Conservation (phyloP, 83 land plant species). For the Diphasiastrum complanatum region DNA sequence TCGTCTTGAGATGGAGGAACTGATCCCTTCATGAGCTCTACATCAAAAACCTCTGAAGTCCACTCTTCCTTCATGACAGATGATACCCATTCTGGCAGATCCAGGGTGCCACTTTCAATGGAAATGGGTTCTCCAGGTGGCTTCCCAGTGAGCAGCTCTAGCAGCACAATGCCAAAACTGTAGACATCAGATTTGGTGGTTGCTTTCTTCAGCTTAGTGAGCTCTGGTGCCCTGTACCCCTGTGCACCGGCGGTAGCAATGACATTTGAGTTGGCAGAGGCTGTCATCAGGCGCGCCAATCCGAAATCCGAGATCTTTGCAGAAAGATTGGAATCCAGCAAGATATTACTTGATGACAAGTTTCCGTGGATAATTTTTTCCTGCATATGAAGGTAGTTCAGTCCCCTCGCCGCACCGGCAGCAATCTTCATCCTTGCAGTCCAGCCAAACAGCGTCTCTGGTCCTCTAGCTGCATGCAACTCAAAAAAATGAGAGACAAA, state of each 20-base stretch:
- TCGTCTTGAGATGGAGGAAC: constrained; percentile 55
- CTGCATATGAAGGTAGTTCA: not conserved
- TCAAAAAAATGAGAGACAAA: too few species aligned
- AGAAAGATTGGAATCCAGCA: constrained; percentile 4
- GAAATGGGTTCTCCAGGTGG: constrained; percentile 64
- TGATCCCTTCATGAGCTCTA: constrained; percentile 69
- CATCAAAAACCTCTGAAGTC: constrained; percentile 87
- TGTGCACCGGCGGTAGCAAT: constrained; percentile 23
- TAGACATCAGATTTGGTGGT: constrained; percentile 55
- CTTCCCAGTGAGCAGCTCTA: constrained; percentile 88
- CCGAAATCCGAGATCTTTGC: constrained; percentile 7
- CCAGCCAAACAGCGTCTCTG: constrained; percentile 13
- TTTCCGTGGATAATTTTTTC: constrained; percentile 15
- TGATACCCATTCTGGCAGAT: constrained; percentile 77
- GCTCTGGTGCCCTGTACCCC: constrained; percentile 91
- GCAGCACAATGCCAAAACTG: constrained; percentile 47
- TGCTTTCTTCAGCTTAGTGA: constrained; percentile 80
- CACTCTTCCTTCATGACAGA: constrained; percentile 82
- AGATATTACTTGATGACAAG: constrained; percentile 5
- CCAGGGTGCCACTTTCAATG: constrained; percentile 49
- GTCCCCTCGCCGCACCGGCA: constrained; percentile 1
- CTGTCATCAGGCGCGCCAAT: constrained; percentile 5
- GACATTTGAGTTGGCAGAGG: constrained; percentile 4
- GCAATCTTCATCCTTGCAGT: constrained; percentile 8
- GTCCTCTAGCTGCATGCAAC: constrained; percentile 13